Conservation (phyloP, 352 stramenopile species). For the Phytopythium chamaehyphon region DNA sequence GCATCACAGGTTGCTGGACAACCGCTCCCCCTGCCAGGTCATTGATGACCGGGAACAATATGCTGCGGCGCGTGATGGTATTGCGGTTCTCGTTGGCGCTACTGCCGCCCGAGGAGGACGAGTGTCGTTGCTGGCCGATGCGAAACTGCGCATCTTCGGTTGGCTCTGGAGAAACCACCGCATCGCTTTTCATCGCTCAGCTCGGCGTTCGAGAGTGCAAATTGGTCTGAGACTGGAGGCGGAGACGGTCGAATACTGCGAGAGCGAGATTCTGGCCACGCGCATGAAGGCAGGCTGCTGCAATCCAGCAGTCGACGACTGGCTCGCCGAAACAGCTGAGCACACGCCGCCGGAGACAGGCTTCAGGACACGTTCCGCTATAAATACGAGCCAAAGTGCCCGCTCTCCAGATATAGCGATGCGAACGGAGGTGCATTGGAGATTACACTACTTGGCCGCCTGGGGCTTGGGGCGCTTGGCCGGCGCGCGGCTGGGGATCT, state of each 20-base stretch:
- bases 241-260: too few relatives aligned
- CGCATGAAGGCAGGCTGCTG: neutral
- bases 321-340: neutral
- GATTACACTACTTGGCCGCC: slow-evolving; percentile 14
- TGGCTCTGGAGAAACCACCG: neutral
- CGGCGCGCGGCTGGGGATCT: slow-evolving; percentile 58
- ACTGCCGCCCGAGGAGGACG: slow-evolving; percentile 1
- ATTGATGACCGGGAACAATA: slow-evolving; percentile 15
- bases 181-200: neutral
- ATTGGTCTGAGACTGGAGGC: too few relatives aligned
- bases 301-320: neutral
- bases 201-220: too few relatives aligned
- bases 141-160: slow-evolving; percentile 10
- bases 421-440: neutral
- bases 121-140: neutral
- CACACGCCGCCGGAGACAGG: neutral
- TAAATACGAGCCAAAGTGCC: neutral
- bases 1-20: slow-evolving; percentile 23
- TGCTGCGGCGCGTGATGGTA: slow-evolving; percentile 16
- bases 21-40: slow-evolving; percentile 42
- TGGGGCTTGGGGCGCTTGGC: slow-evolving; percentile 56
- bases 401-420: neutral
- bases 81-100: slow-evolving; percentile 8
- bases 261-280: too few relatives aligned
- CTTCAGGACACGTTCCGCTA: neutral